A percentile compares a stretch with the other conserved stretches of the same genome.
phyloP scores from a whole-genome alignment of 169 alveolate species.

The Eimeria sp. region DNA sequence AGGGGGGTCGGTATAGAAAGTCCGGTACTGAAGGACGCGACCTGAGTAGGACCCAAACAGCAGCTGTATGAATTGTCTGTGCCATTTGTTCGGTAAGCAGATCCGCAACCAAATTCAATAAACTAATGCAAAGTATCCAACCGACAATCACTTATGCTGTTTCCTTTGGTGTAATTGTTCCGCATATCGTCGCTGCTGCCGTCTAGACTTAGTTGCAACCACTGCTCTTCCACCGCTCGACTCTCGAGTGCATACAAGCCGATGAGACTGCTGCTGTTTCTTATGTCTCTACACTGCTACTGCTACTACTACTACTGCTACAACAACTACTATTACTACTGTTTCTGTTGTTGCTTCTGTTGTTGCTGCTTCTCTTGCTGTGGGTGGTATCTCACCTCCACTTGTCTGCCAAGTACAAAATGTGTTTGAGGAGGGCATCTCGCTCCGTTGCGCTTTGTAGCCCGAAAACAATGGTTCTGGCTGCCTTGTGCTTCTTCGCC shows the following conservation, averaged over 20 bases:
- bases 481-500: slow-evolving; percentile 27
- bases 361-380: slow-evolving; percentile 39
- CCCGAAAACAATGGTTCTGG: slow-evolving; percentile 9
- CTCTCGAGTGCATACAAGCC: neutral
- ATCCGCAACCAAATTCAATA: neutral
- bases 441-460: slow-evolving; percentile 31
- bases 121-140: neutral
- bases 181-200: neutral
- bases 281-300: neutral
- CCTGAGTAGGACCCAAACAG: slow-evolving; percentile 13
- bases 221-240: neutral
- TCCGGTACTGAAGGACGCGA: slow-evolving; percentile 80
- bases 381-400: slow-evolving; percentile 51
- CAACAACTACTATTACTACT: neutral
- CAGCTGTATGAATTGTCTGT: neutral
- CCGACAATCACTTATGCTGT: neutral
- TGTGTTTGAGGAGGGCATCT: slow-evolving; percentile 38
- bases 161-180: slow-evolving; percentile 22
- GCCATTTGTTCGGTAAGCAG: neutral
- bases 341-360: neutral
- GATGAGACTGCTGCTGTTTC: neutral
- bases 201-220: neutral
- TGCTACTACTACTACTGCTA: neutral
- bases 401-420: slow-evolving; percentile 43
- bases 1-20: slow-evolving; percentile 75